Evolutionary conservation across 805 yeast genomes (phyloP), one percentile per base, ranked within the genome.

Genomic region (Priceomyces medius): DNA sequence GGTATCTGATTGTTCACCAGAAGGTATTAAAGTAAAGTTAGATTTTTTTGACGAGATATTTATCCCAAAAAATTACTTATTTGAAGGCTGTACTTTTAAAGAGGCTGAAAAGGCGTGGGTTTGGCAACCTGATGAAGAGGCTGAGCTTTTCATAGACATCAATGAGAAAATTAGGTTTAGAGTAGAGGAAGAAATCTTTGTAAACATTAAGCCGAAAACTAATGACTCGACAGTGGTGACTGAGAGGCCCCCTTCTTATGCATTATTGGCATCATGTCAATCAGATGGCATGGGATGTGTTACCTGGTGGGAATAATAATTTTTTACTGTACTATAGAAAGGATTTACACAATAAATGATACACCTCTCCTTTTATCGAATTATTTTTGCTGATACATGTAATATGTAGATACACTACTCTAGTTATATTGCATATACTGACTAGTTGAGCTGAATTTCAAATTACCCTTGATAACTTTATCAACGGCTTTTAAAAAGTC

Each of bases 351-450:
- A 10, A 9, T 31, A 9, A 35, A 26, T 20, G 18, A n/a, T 35
- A 23, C n/a, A 35, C 19, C 20, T 3, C 8, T 12, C n/a, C 23
- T 26, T 19, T 17, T 7, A 16, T 18, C 8, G 4, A 7, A 36
- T 36, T 35, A 8, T 20, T 26, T 36, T 19, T 32, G 3, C n/a
- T 13, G 19, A 32, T 16, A 19, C 14, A 16, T 27, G 10, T 19
- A 26, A 20, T n/a, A 19, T 14, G 17, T 35, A 8, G 18, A 31
- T 12, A 14, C 12, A 10, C 18, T 18, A 29, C 29, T 33, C 51
- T 75, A 90, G 66, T 91, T 91, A 66, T 91, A 91, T 77, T 93
- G 99, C 99, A 93, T 93, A 73, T 93, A 93, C 74, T 91, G 89
- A 54, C 96, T 86, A 20, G 99, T 93, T 32, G 96, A 85, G 67